Base-by-base conservation (phyloP, 164 flowering plant species). In the Vitis rupestris region DNA sequence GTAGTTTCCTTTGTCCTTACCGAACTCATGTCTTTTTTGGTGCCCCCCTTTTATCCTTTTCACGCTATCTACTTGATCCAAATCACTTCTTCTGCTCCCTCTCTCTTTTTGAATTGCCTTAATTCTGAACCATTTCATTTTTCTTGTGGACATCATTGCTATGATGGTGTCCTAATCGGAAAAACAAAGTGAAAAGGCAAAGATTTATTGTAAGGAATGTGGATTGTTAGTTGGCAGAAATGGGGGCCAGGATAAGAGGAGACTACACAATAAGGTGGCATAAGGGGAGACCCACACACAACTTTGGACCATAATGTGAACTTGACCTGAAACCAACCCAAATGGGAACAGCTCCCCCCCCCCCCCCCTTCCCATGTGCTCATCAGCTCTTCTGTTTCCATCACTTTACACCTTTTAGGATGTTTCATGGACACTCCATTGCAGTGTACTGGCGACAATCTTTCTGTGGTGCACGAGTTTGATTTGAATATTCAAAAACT, bases 281-380 rank as follows among this genome's bases (percentile, higher is more conserved):
- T 37, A 37, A 37, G 44, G 44, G 23, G 31, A 66, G 80, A 74
- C 75, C 78, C 77, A 76, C 77, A 60, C 19, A 19, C 69, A 59
- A 58, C 59, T 72, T 70, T 58, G 76, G 78, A 50, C 72, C 73
- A 65, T 77, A 70, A 80, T 75, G 75, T 69, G 81, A 69, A 77
- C 73, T 37, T 64, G 55, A 66, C 72, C 66, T 59, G 16, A 69
- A 63, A 72, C 70, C 66, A 74, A 67, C 76, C 76, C 31, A 67
- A 50, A 48, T 70, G 75, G 72, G 69, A 66, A 66, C 66, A 49
- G 37, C 19, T 44, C 69, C 17, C 17, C 17, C 17, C 17, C 17
- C 17, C 70, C 63, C 37, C 67, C 50, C 58, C 62, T 23, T 30
- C 74, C 81, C 81, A 75, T 81, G 81, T 75, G 77, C 10, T 50